Conservation (phyloP, 2,329 filamentous ascomycete species). For the Talaromyces sp. region DNA sequence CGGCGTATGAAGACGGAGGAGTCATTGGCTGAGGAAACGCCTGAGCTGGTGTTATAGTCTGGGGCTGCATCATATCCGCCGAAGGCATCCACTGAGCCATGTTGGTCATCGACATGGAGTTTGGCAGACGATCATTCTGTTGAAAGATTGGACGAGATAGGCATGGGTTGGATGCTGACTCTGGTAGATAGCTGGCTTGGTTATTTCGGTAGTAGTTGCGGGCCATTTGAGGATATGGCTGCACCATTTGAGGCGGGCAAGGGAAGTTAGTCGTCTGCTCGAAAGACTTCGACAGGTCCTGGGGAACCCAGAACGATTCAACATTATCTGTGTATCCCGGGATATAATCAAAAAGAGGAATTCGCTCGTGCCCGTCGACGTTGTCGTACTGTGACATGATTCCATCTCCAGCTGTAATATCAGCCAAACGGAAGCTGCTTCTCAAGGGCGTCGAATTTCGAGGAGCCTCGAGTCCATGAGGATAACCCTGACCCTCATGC, state of each 20-base stretch:
- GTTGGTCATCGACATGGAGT: constrained; percentile 39
- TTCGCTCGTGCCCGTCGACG: constrained; percentile 36
- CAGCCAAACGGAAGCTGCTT: constrained; percentile 37
- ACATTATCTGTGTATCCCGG: constrained; percentile 39
- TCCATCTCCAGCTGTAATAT: constrained; percentile 35
- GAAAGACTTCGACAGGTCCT: constrained; percentile 38
- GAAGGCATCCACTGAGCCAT: constrained; percentile 40
- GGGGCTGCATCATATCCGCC: constrained; percentile 34
- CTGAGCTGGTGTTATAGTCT: constrained; percentile 40
- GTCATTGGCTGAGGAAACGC: constrained; percentile 36
- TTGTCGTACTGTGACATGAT: constrained; percentile 35
- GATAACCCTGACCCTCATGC: constrained; percentile 33
- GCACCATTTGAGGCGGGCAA: constrained; percentile 35
- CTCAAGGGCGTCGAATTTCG: constrained; percentile 34
- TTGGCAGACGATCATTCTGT: constrained; percentile 36
- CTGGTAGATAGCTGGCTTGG: constrained; percentile 36
- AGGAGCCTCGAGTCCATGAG: constrained; percentile 32
- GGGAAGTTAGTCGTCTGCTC: constrained; percentile 33
- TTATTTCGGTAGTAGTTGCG: constrained; percentile 37
- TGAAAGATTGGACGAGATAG: constrained; percentile 41
- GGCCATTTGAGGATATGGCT: constrained; percentile 36
- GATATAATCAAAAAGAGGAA: constrained; percentile 38
- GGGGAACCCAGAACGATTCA: constrained; percentile 40
- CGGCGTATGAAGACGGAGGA: constrained; percentile 40
- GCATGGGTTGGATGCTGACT: constrained; percentile 41